phyloP scores from a whole-genome alignment of 768 basidiomycete species.

The Termitomyces sp. region DNA sequence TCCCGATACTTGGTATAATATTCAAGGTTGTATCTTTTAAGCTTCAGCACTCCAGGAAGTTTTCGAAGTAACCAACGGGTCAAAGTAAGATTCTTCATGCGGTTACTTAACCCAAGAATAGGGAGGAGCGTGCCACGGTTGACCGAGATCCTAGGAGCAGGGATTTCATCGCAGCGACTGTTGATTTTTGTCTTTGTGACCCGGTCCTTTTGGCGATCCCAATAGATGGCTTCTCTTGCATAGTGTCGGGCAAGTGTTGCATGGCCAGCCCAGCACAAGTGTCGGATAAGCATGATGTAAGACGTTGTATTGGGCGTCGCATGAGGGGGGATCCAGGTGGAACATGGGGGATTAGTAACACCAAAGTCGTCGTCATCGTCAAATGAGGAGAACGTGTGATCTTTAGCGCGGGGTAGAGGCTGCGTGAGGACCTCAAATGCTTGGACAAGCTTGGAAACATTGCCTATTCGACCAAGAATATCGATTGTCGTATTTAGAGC shows the following conservation, averaged over 20 bases:
- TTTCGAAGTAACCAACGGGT: constrained; percentile 58
- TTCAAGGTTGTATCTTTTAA: constrained; percentile 45
- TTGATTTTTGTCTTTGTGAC: constrained; percentile 29
- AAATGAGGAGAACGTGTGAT: constrained; percentile 50
- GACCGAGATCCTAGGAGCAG: constrained; percentile 51
- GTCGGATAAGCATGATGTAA: constrained; percentile 58
- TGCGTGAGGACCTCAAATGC: constrained; percentile 78
- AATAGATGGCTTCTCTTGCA: constrained; percentile 46
- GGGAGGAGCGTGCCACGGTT: constrained; percentile 56
- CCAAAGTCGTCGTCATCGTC: constrained; percentile 69
- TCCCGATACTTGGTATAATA: constrained; percentile 37
- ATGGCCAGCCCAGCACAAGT: constrained; percentile 48
- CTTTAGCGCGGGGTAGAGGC: constrained; percentile 54
- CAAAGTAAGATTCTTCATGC: constrained; percentile 53
- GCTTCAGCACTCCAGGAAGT: constrained; percentile 39
- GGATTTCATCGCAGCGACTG: constrained; percentile 29
- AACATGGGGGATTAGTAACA: constrained; percentile 33
- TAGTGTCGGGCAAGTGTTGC: constrained; percentile 64
- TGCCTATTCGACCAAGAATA: constrained; percentile 56
- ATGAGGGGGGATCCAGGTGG: constrained; percentile 35
- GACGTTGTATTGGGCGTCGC: constrained; percentile 66
- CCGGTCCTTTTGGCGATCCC: constrained; percentile 37
- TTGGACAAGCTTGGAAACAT: constrained; percentile 66
- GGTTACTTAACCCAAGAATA: constrained; percentile 56
- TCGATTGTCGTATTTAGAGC: constrained; percentile 75